Evolutionary conservation across 257 asterid genomes (phyloP).

Genomic region (Solanum boliviense): DNA sequence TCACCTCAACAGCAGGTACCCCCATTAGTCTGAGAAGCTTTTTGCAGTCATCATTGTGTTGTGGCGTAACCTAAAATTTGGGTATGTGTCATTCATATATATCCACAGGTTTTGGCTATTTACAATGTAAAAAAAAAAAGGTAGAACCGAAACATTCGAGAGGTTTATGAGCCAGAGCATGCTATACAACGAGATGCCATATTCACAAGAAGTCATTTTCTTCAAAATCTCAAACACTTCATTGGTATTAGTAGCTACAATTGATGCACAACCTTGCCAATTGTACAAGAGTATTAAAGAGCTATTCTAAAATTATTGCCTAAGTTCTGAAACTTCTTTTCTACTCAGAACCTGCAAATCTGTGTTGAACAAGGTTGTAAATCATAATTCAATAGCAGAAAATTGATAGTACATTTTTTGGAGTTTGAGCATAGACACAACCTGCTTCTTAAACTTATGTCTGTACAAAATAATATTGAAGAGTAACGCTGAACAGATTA

Average conservation of each 20-base stretch:
- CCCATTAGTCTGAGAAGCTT: conserved; percentile 95
- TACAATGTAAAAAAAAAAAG: neutral
- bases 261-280: neutral
- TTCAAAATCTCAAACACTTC: neutral
- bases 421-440: neutral
- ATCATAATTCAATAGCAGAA: neutral
- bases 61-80: conserved; percentile 63
- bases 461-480: neutral
- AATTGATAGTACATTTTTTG: neutral
- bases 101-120: neutral
- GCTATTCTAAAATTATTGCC: neutral
- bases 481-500: neutral
- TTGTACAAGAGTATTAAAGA: neutral
- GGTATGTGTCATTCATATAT: neutral
- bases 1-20: conserved; percentile 95
- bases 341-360: neutral
- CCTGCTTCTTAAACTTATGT: neutral
- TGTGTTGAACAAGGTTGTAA: neutral
- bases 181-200: neutral
- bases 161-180: neutral
- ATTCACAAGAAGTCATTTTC: neutral
- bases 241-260: neutral
- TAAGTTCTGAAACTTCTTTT: neutral
- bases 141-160: neutral
- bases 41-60: conserved; percentile 95